Conservation (phyloP, 164 flowering plant genomes). For the Piper longum region DNA sequence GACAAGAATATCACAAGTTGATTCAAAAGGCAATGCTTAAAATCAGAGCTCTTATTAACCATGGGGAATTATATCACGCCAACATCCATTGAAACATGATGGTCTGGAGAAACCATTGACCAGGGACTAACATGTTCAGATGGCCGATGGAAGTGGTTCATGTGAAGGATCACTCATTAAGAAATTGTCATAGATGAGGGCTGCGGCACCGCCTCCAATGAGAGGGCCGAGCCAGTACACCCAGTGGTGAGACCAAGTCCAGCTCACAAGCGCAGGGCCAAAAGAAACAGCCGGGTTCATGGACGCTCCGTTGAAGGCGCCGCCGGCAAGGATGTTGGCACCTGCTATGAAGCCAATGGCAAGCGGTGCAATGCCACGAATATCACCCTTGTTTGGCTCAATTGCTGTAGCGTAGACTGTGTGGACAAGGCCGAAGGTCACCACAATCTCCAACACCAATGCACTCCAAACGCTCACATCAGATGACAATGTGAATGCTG, state of each 20-base stretch:
- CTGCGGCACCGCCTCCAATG: conserved; percentile 27
- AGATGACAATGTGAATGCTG: conserved; percentile 23
- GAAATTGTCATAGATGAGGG: conserved; percentile 19
- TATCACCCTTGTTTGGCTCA: conserved; percentile 21
- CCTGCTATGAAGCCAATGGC: conserved; percentile 42
- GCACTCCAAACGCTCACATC: conserved; percentile 23
- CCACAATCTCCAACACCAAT: conserved; percentile 25
- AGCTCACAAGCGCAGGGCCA: conserved; percentile 36
- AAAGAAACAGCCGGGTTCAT: conserved; percentile 41
- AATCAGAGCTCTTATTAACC: too few species aligned
- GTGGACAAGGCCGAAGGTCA: conserved; percentile 15
- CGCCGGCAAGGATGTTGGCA: conserved; percentile 35
- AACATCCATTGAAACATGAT: too few species aligned
- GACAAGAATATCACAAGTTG: too few species aligned
- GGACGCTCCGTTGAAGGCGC: conserved; percentile 38
- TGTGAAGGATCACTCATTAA: conserved; percentile 15
- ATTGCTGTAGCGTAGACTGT: conserved; percentile 14
- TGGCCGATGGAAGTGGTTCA: too few species aligned
- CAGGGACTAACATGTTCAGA: too few species aligned
- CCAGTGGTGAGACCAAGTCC: conserved; percentile 40
- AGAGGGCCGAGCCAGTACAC: conserved; percentile 38
- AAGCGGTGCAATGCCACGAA: conserved; percentile 28
- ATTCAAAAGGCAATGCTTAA: too few species aligned
- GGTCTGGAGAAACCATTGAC: too few species aligned
- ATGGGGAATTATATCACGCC: too few species aligned